phyloP scores from a whole-genome alignment of 2,329 filamentous ascomycete genomes.

The Aschersonia sp. region DNA sequence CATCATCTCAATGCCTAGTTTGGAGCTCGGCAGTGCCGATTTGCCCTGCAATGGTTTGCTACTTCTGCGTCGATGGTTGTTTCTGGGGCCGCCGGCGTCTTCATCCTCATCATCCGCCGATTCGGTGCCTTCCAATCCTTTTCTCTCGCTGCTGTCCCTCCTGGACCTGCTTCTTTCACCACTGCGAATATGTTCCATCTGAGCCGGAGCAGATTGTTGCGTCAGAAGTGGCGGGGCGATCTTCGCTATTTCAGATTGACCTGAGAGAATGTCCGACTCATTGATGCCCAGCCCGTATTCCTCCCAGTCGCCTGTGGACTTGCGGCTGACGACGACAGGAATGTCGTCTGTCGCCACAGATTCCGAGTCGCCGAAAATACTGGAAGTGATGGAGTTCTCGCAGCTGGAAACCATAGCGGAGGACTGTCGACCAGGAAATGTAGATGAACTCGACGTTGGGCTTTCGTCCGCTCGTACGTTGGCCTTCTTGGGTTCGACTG shows the following conservation, averaged over 20 bases:
- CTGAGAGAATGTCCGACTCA: constrained; percentile 35
- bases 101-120: constrained; percentile 94
- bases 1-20: constrained; percentile 95
- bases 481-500: constrained; percentile 51
- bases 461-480: constrained; percentile 59
- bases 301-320: constrained; percentile 64
- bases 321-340: constrained; percentile 59
- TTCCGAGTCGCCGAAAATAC: constrained; percentile 76
- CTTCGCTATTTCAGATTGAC: constrained; percentile 19
- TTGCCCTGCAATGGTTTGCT: constrained; percentile 27
- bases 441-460: constrained; percentile 64
- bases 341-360: constrained; percentile 65
- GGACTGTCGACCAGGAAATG: constrained; percentile 53
- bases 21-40: constrained; percentile 57
- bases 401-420: constrained; percentile 71
- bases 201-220: constrained; percentile 50
- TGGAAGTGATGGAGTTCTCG: constrained; percentile 79
- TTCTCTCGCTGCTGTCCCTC: constrained; percentile 60
- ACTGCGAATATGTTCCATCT: constrained; percentile 46
- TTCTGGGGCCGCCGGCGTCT: constrained; percentile 48
- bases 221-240: constrained; percentile 39
- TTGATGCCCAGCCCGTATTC: constrained; percentile 68
- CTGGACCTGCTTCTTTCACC: constrained; percentile 62
- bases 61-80: constrained; percentile 32
- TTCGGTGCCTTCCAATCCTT: constrained; percentile 59